A percentile compares a stretch with the other conserved stretches of the same genome.
Evolutionary conservation across 257 asterid species (phyloP).

Genomic region (Henckelia pumila): DNA sequence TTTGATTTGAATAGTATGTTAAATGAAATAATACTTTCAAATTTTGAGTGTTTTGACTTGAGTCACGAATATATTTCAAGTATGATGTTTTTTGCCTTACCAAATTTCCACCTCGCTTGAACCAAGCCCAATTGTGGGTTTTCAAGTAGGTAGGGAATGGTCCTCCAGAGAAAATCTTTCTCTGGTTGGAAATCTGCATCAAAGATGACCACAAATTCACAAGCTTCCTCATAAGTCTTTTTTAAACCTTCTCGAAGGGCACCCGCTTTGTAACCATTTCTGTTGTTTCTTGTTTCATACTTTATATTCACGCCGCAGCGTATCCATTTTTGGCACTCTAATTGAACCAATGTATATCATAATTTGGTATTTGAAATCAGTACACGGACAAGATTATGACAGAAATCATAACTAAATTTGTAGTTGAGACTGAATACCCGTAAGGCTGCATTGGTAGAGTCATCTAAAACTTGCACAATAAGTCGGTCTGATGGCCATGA

Average conservation of each 20-base stretch:
- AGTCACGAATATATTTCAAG: slow-evolving; percentile 2
- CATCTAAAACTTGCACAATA: slow-evolving; percentile 26
- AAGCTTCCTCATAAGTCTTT: slow-evolving; percentile 66
- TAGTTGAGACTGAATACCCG: slow-evolving; percentile 19
- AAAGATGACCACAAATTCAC: slow-evolving; percentile 82
- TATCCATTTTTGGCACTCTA: slow-evolving; percentile 71
- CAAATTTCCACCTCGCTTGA: slow-evolving; percentile 98
- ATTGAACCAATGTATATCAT: slow-evolving; percentile 59
- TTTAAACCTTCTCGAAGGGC: slow-evolving; percentile 87
- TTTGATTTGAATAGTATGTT: slow-evolving; percentile 10
- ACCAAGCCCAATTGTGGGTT: slow-evolving; percentile 88
- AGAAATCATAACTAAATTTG: slow-evolving; percentile 9
- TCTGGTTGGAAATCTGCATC: slow-evolving; percentile 98
- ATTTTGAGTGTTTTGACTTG: slow-evolving; percentile 4
- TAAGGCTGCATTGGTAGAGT: slow-evolving; percentile 21
- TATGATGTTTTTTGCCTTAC: slow-evolving; percentile 37
- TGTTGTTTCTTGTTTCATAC: slow-evolving; percentile 85
- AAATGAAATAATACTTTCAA: slow-evolving; percentile 4
- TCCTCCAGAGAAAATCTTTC: slow-evolving; percentile 77
- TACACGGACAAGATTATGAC: slow-evolving; percentile 4
- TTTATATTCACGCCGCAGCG: slow-evolving; percentile 65
- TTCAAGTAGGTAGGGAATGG: slow-evolving; percentile 69
- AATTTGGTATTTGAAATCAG: slow-evolving; percentile 18
- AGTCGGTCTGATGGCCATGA: slow-evolving; percentile 25
- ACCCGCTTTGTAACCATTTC: slow-evolving; percentile 93